Conservation (phyloP, 805 yeast species). For the Candida taoyuanica region DNA sequence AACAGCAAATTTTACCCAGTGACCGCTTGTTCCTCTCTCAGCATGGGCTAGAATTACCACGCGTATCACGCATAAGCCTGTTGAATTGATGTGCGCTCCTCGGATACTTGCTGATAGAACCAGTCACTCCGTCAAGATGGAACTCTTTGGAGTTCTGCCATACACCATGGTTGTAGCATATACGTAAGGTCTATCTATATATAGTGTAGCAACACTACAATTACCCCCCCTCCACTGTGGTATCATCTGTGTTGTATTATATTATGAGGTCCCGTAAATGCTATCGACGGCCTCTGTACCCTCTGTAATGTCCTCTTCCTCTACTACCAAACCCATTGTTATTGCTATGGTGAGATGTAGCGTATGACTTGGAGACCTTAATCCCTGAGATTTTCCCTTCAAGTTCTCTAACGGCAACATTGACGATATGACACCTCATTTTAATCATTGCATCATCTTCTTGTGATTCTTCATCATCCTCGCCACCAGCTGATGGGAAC, state of each 20-base stretch:
- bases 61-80: no score
- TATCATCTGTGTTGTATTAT: neutral
- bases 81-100: no score
- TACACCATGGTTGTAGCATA: no score
- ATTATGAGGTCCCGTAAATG: no score
- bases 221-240: slow-evolving; percentile 1
- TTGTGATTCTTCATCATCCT: slow-evolving; percentile 17
- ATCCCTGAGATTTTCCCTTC: slow-evolving; percentile 34
- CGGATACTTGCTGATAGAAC: no score
- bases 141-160: neutral
- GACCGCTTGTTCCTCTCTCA: no score
- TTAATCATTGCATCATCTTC: slow-evolving; percentile 21
- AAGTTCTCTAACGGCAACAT: slow-evolving; percentile 38
- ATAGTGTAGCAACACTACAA: no score
- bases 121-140: no score
- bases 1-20: no score
- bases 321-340: neutral
- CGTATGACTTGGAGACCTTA: slow-evolving; percentile 14
- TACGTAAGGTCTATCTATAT: no score
- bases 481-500: slow-evolving; percentile 28
- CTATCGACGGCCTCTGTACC: slow-evolving; percentile 1
- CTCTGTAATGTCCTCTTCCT: slow-evolving; percentile 8
- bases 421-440: slow-evolving; percentile 38
- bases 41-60: no score
- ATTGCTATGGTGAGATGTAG: neutral